These are phyloP conservation scores for Hymenotorrendiella dingleyae DNA, from an alignment of 2,329 filamentous ascomycete genomes.

Conservation along the genomic window DNA sequence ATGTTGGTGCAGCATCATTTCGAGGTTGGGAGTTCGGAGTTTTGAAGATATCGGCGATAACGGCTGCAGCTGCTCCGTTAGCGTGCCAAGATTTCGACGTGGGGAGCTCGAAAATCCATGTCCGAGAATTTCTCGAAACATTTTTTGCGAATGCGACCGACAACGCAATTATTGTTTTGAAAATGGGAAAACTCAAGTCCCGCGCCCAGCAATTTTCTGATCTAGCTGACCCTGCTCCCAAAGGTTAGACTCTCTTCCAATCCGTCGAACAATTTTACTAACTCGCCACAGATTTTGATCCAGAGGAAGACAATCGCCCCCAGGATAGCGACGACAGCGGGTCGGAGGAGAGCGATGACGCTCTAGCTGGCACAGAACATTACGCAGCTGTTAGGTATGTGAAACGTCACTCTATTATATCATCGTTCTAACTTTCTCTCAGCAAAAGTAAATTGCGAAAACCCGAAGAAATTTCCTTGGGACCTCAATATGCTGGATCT, in stretches of 20 bases:
- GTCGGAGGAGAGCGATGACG: constrained; percentile 44
- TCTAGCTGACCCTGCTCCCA: constrained; percentile 48
- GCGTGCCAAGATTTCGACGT: constrained; percentile 21
- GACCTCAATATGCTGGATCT: constrained; percentile 74
- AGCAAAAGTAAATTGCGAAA: constrained; percentile 80
- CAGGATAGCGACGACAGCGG: constrained; percentile 35
- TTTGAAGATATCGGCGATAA: neutral
- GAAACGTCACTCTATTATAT: neutral
- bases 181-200: constrained; percentile 44
- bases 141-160: constrained; percentile 1
- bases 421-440: constrained; percentile 10
- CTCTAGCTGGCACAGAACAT: constrained; percentile 70
- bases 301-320: constrained; percentile 29
- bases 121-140: constrained; percentile 14
- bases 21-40: neutral
- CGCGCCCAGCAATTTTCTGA: constrained; percentile 57
- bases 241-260: constrained; percentile 37
- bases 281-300: constrained; percentile 33
- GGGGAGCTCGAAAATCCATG: constrained; percentile 19
- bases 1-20: constrained; percentile 12
- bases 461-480: constrained; percentile 61
- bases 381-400: constrained; percentile 70
- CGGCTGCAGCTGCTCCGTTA: constrained; percentile 19
- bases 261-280: constrained; percentile 3
- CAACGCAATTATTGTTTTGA: constrained; percentile 13